phyloP scores from a whole-genome alignment of 805 yeast genomes.

The Candida cerambycidarum region DNA sequence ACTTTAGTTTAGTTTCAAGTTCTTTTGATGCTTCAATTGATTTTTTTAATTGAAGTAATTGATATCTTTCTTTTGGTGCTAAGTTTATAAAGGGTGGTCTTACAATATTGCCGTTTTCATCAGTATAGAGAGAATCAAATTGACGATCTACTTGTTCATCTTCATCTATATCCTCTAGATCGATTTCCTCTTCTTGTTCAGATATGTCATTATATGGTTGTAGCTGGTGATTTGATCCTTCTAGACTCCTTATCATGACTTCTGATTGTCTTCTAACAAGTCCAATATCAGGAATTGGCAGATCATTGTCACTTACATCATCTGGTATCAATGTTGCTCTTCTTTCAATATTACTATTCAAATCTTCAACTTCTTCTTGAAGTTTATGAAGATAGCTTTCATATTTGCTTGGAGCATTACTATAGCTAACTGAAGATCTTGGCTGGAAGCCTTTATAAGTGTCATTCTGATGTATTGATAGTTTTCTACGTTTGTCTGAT shows the following conservation, averaged over 20 bases:
- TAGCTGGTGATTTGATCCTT: not conserved
- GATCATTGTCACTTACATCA: slow-evolving; percentile 9
- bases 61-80: slow-evolving; percentile 44
- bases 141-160: not conserved
- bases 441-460: slow-evolving; percentile 20
- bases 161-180: slow-evolving; percentile 23
- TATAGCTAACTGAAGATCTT: slow-evolving; percentile 21
- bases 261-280: slow-evolving; percentile 13
- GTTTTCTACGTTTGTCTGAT: slow-evolving; percentile 27
- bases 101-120: slow-evolving; percentile 37
- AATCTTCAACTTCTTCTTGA: slow-evolving; percentile 22
- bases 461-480: slow-evolving; percentile 22
- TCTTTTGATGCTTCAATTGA: slow-evolving; percentile 37
- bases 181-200: slow-evolving; percentile 33
- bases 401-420: slow-evolving; percentile 10
- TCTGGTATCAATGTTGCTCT: slow-evolving; percentile 17
- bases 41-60: slow-evolving; percentile 38
- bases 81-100: slow-evolving; percentile 46
- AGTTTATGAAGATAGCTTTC: slow-evolving; percentile 11
- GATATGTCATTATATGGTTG: slow-evolving; percentile 22
- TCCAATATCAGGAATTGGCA: slow-evolving; percentile 17
- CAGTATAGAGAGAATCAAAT: slow-evolving; percentile 35
- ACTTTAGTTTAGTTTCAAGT: slow-evolving; percentile 33
- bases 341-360: slow-evolving; percentile 21
- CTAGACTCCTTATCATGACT: slow-evolving; percentile 8